A percentile compares a stretch with the other conserved stretches of the same genome.
These are phyloP conservation scores for Curvularia sp. DNA, from an alignment of 2,329 filamentous ascomycete species.

Conservation along the genomic window DNA sequence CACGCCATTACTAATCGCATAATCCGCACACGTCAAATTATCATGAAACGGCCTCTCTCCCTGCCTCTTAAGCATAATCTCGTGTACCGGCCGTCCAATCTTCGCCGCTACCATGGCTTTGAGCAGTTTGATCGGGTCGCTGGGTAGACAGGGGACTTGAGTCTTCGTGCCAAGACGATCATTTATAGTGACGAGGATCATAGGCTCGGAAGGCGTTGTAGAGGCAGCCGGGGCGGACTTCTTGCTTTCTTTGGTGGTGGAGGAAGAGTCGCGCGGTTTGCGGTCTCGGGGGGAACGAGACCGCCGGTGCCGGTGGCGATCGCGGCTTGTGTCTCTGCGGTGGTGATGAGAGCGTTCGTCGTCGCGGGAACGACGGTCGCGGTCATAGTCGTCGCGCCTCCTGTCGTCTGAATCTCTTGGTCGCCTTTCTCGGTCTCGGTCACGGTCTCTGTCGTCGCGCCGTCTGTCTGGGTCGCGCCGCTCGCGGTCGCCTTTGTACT, in stretches of 20 bases:
- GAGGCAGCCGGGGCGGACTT: constrained; percentile 32
- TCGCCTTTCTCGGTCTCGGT: constrained; percentile 36
- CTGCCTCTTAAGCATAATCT: constrained; percentile 91
- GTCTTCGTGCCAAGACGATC: constrained; percentile 97
- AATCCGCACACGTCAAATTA: constrained; percentile 84
- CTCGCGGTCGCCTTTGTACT: constrained; percentile 59
- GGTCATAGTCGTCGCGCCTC: constrained; percentile 5
- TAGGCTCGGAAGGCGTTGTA: constrained; percentile 65
- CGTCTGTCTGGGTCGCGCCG: constrained; percentile 16
- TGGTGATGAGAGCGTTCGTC: constrained; percentile 8
- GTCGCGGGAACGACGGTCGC: constrained; percentile 7
- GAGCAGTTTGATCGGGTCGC: constrained; percentile 83
- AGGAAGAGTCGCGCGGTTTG: constrained; percentile 23
- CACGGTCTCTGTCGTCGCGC: constrained; percentile 12
- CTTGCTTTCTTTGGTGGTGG: constrained; percentile 8
- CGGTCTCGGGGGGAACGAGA: constrained; percentile 8
- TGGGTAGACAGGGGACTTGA: constrained; percentile 85
- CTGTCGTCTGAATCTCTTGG: constrained; percentile 25
- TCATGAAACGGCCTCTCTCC: constrained; percentile 95
- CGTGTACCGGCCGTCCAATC: constrained; percentile 86
- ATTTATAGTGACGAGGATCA: constrained; percentile 95
- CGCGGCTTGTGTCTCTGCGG: constrained; percentile 16
- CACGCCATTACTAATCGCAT: constrained; percentile 92
- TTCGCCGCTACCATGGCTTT: constrained; percentile 90
- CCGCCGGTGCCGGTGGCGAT: background rate